Evolutionary conservation across 2,329 filamentous ascomycete genomes (phyloP), one percentile per base, ranked within the genome.

Genomic region (Rhexocercosporidium sp.): DNA sequence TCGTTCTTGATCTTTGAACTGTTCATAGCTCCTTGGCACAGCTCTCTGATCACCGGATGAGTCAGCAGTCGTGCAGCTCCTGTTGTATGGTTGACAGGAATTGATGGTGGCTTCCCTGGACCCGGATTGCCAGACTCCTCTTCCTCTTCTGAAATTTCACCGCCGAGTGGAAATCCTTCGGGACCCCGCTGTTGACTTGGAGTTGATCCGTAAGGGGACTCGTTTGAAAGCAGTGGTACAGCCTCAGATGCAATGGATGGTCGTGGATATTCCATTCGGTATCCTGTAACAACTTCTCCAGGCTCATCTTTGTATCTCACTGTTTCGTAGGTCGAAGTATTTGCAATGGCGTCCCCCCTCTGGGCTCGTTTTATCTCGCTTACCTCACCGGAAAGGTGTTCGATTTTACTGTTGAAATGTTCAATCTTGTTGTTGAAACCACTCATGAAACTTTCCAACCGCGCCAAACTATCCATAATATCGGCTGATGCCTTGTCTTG

Each of bases 41-140:
- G 76, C 69, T 84, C 80, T 76, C 83, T 80, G 64, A 96, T 93
- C 0, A 89, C 85, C 0, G 86, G 86, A 89, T 91, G 94, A 56
- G 86, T 84, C 31, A 98, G 81, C 20, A 98, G 82, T 69, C 94
- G 87, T 60, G 96, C 92, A 0, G 94, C 94, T n/a, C 93, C 88
- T 0, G 94, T 97, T 0, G 93, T 96, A 75, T 98, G 95, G 72
- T 97, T 92, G 31, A 90, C 87, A 0, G 93, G 92, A 65, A 97
- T 92, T 1, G 91, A 87, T 16, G 92, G 86, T 71, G 89, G 85
- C 56, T 88, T 88, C 0, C 85, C 85, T 14, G 79, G 81, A 7
- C 86, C 84, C 12, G 83, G 80, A 8, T 75, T 70, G 64, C 72
- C 70, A 59, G 62, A 70, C 60, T 86, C 85, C 59, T 80, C 77